Conservation (phyloP, 2,329 filamentous ascomycete genomes). For the Aureobasidium sp. region DNA sequence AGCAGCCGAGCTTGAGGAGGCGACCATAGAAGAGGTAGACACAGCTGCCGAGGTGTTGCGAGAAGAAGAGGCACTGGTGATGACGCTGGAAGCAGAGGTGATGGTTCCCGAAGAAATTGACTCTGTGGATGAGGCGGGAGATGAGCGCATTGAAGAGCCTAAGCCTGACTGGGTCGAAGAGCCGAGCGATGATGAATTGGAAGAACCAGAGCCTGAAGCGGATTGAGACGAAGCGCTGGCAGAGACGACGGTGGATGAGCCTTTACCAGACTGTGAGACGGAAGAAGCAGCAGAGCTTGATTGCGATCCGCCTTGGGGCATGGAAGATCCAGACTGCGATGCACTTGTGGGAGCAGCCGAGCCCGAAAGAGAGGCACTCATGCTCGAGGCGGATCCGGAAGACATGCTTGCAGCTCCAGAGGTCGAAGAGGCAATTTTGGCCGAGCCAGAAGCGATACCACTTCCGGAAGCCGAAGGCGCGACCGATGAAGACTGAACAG, state of each 20-base stretch:
- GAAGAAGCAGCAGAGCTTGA: no score
- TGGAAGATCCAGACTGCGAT: no score
- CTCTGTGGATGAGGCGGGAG: no score
- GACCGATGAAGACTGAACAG: not conserved
- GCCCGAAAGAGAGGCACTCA: not conserved
- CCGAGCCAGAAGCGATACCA: not conserved
- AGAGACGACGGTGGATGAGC: not conserved
- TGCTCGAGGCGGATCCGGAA: not conserved
- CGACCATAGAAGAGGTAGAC: not conserved
- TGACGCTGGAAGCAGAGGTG: no score
- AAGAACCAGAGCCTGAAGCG: not conserved
- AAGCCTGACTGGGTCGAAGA: no score
- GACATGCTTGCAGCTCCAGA: not conserved
- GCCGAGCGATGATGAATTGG: not conserved
- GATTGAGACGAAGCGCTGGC: not conserved
- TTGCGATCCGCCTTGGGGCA: no score
- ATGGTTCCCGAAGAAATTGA: no score
- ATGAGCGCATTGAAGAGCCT: no score
- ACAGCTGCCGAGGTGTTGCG: no score
- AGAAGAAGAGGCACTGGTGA: no score
- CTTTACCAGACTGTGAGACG: no score
- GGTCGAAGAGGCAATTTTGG: not conserved
- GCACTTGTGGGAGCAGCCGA: no score
- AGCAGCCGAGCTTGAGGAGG: not conserved
- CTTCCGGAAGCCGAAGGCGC: not conserved